Base-by-base conservation (phyloP, 441 rosid genomes). In the Populus hybrid region DNA sequence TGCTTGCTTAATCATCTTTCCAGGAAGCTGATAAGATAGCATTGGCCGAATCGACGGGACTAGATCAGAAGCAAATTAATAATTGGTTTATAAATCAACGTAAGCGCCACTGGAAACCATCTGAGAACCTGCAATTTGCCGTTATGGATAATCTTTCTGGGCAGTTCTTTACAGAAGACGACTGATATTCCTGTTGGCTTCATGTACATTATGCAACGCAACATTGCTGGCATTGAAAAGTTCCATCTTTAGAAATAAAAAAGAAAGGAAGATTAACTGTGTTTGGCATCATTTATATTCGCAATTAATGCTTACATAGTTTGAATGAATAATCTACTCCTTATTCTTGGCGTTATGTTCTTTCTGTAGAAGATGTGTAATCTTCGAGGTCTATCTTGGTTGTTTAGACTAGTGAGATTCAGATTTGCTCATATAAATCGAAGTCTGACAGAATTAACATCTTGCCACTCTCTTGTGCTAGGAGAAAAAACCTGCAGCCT, bases 81-180 rank as follows among this genome's bases (percentile, higher is more conserved):
- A 95, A 95, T 50, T 95, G 99, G 99, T 95, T 95, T 82, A 95
- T 95, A 82, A 95, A 95, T 82, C 99, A 95, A 82, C 78, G 98
- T 72, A 93, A 95, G 86, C 93, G 99, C 1, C 98, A 95, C 82
- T 95, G 99, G 99, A 95, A 93, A 73, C 96, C 98, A 1, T 85
- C 96, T 0, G 97, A 93, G 79, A 87, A 86, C 90, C 91, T 91
- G 97, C 92, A 90, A 59, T 89, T 86, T 42, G 82, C 81, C 14
- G 82, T 89, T 68, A 81, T 79, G 91, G 93, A 88, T 71, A 88
- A 81, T 72, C 81, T 88, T 45, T 86, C 92, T 2, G 93, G 91
- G 63, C 91, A 89, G 33, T 90, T 84, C 82, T 88, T 80, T 74
- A 59, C 88, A 0, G 95, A 89, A 73, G 94, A 92, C 59, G 94